Percentiles rank a stretch among this genome's conserved stretches.
phyloP scores from a whole-genome alignment of 352 stramenopile species.

The Phytophthora quininea region DNA sequence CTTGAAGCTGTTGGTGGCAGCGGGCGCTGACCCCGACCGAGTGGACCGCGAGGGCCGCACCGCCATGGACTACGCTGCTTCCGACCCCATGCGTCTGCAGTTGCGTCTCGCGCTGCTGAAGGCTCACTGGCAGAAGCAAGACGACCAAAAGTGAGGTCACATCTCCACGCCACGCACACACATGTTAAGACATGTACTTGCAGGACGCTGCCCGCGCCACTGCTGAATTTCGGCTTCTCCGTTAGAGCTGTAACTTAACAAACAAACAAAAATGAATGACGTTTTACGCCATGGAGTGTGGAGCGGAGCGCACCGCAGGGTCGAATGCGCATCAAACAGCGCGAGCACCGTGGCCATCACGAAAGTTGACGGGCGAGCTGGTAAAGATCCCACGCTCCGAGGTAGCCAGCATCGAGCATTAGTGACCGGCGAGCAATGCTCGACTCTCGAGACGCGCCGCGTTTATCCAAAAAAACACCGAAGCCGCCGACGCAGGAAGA shows the following conservation, averaged over 20 bases:
- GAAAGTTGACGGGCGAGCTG: too few relatives aligned
- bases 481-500: too few relatives aligned
- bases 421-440: too few relatives aligned
- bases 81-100: conserved; percentile 52
- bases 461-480: too few relatives aligned
- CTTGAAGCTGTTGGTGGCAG: conserved; percentile 41
- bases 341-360: too few relatives aligned
- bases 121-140: conserved; percentile 56
- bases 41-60: conserved; percentile 41
- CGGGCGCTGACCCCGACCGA: conserved; percentile 45
- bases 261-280: not conserved
- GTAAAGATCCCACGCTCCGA: too few relatives aligned
- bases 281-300: conserved; percentile 4
- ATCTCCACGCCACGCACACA: conserved; percentile 1
- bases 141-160: conserved; percentile 9
- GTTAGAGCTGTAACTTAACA: conserved; percentile 35
- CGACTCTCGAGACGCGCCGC: too few relatives aligned
- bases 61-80: conserved; percentile 51
- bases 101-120: conserved; percentile 59
- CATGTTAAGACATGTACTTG: conserved; percentile 40
- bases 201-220: conserved; percentile 2
- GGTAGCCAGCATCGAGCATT: too few relatives aligned
- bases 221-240: conserved; percentile 9
- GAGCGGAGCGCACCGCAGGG: conserved; percentile 1
- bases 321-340: too few relatives aligned